These are phyloP conservation scores for Pichia sorboxylosa DNA, from an alignment of 1,139 yeast genomes.

Conservation along the genomic window DNA sequence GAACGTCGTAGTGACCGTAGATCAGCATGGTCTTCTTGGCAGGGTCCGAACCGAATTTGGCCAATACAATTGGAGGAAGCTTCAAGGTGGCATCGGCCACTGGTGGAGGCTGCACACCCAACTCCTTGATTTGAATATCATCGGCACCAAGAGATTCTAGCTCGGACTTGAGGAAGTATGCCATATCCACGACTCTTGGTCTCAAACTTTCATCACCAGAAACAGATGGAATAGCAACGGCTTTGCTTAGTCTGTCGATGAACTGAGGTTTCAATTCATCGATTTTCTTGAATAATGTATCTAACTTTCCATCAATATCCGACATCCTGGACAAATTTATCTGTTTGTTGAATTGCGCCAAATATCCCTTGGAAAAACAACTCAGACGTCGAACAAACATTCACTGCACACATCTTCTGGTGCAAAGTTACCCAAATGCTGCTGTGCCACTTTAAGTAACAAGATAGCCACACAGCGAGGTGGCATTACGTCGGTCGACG, in stretches of 20 bases:
- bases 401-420: too few relatives aligned
- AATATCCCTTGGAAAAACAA: too few relatives aligned
- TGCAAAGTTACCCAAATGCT: too few relatives aligned
- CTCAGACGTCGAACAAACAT: too few relatives aligned
- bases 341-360: too few relatives aligned
- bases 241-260: constrained; percentile 58
- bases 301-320: constrained; percentile 19
- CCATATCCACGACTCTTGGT: constrained; percentile 75
- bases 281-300: constrained; percentile 40
- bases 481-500: neutral
- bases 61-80: constrained; percentile 88
- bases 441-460: too few relatives aligned
- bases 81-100: constrained; percentile 51
- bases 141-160: constrained; percentile 61
- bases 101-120: constrained; percentile 87
- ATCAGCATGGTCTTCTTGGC: constrained; percentile 75
- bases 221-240: constrained; percentile 90
- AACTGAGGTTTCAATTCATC: constrained; percentile 62
- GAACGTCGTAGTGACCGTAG: constrained; percentile 97
- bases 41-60: constrained; percentile 75
- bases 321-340: constrained; percentile 13
- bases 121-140: constrained; percentile 69
- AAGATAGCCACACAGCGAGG: neutral
- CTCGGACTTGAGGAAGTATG: constrained; percentile 64
- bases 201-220: constrained; percentile 82